Base-by-base conservation (phyloP, 495 filamentous ascomycete genomes). In the Daldinia bambusicola region DNA sequence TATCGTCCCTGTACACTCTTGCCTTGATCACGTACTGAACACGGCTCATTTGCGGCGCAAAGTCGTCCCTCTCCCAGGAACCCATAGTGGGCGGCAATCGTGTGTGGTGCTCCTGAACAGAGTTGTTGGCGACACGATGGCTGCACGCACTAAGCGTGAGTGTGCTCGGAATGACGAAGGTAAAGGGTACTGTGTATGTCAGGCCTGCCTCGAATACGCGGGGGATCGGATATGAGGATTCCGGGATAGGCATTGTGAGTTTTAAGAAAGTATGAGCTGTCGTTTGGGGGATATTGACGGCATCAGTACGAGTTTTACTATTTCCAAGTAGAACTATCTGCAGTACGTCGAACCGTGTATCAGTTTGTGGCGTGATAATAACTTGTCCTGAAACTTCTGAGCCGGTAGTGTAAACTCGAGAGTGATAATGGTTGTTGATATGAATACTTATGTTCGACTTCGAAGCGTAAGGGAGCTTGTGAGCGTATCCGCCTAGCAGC, bases 81-180 rank as follows among this genome's bases (percentile, higher is more conserved):
- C 95, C 95, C 57, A 97, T 76, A 13, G 87, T 92, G 2, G 95
- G 95, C 0, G 94, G 95, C 0, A 97, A 85, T 56, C 88, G 84
- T 2, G 93, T 82, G 80, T 99, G 95, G 2, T 89, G 88, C 32
- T 87, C 85, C 62, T 87, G 84, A 43, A 97, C 81, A 32, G 89
- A 84, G 7, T 84, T 77, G 59, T 88, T 87, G 18, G 77, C 56
- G 7, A 76, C 73, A 6, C 60, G 22, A 67, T 88, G 85, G 65
- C 76, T 81, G 76, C 86, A 89, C 14, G 83, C 80, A 45, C 81
- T 79, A 8, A 86, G 83, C 31, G 89, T 85, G 43, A 98, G 84
- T 10, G 88, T 88, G 32, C 87, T 84, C 0, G 96, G 95, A 12
- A 98, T 87, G 40, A 93, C 90, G 74, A 99, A 99, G 66, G 88